Base-by-base conservation (phyloP, 2,329 filamentous ascomycete genomes). In the Sodiomyces alkalinus region DNA sequence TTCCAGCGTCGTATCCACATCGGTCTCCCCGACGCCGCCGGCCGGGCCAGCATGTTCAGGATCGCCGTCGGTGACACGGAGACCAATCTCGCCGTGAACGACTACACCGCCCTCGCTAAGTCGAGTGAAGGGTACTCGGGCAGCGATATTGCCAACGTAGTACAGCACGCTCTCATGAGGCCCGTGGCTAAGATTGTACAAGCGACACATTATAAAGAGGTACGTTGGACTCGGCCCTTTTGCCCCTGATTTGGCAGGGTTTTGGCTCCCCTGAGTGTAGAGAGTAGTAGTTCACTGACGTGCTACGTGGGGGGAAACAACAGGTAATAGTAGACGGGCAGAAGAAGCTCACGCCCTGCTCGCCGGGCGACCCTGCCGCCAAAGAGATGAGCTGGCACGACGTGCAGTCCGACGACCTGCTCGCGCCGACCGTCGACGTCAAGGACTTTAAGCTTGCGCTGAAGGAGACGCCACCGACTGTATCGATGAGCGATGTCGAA, bases 1-100 rank as follows among this genome's bases (percentile, higher is more conserved):
- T 98, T 98, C 62, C 92, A 98, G 54, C 69, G 90, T 42, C 69
- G 90, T 57, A 86, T 98, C 17, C 90, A 98, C 54, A 98, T 98
- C 52, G 83, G 80, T 39, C 60, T 98, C 24, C 90, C 90, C 6
- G 90, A 98, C 49, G 45, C 76, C 22, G 77, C 82, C 11, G 90
- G 87, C 15, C 72, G 90, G 36, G 86, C 86, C 48, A 85, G 63
- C 38, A 93, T 94, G 86, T 94, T 96, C 56, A 87, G 92, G 61
- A 67, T 98, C 30, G 79, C 83, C 11, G 76, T 98, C n/a, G 90
- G 90, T 36, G 76, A 76, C 34, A 98, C 92, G 8, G 85, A 90
- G 10, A 94, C 86, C 38, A 76, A 83, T 22, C 64, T 98, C 35
- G 74, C 73, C 32, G 56, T 69, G 11, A 68, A 73, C 19, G 90